Evolutionary conservation across 2,329 filamentous ascomycete genomes (phyloP).

Genomic region (Didymosphaeria variabile): DNA sequence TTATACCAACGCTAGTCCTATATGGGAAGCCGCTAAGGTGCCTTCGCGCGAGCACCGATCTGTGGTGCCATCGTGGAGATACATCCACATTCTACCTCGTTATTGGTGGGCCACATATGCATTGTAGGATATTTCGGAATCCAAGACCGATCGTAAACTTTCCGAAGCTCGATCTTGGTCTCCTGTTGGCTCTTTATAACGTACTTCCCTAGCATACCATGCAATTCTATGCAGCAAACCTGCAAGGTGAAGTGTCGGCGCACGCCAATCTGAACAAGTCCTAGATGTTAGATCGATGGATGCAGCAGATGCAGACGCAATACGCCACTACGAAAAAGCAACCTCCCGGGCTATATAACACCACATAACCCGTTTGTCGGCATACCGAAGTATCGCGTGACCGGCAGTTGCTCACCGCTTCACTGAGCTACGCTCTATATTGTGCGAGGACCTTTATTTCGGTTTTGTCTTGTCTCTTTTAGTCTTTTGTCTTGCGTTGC

Average conservation of each 20-base stretch:
- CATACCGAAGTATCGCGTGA: constrained; percentile 22
- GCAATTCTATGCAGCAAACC: not conserved
- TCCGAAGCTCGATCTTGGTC: not conserved
- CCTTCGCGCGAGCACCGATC: not conserved
- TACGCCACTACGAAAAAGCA: constrained; percentile 21
- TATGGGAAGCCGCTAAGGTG: constrained; percentile 5
- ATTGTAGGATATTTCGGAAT: not conserved
- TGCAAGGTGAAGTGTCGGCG: constrained; percentile 21
- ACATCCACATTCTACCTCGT: not conserved
- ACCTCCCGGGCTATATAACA: constrained; percentile 17
- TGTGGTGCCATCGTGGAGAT: not conserved
- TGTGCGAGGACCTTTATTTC: not conserved
- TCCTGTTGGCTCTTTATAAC: not conserved
- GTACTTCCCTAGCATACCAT: not conserved
- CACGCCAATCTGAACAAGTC: constrained; percentile 22
- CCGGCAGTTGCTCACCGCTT: constrained; percentile 19
- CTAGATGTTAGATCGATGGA: constrained; percentile 20
- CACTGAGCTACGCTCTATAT: constrained; percentile 6
- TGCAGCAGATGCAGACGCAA: constrained; percentile 14
- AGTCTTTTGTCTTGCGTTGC: not conserved
- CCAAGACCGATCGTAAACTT: not conserved
- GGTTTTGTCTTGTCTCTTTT: constrained; percentile 2
- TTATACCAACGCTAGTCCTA: constrained; percentile 21
- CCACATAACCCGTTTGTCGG: constrained; percentile 16
- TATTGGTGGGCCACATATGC: not conserved